Percentiles rank a stretch among this genome's conserved stretches.
These are phyloP conservation scores for Fusarium transvaalense DNA, from an alignment of 2,329 filamentous ascomycete genomes.

Conservation along the genomic window DNA sequence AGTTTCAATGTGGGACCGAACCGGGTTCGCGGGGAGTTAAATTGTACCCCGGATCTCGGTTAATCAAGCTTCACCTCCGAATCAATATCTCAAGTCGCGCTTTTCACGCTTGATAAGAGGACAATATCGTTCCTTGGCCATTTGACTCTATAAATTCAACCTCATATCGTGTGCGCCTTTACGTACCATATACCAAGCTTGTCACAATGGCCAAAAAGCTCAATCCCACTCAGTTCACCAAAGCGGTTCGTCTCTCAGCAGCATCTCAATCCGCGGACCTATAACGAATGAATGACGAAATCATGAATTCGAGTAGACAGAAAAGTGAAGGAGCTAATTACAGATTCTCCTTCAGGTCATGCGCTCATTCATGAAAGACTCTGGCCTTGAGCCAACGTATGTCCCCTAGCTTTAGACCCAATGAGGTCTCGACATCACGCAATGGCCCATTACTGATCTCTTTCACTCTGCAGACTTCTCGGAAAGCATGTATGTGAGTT, in stretches of 20 bases:
- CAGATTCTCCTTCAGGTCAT: constrained; percentile 70
- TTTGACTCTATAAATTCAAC: too few species aligned
- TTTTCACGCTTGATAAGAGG: background rate
- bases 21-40: constrained; percentile 10
- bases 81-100: background rate
- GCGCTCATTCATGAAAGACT: constrained; percentile 86
- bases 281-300: background rate
- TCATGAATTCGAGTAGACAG: too few species aligned
- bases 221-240: constrained; percentile 53
- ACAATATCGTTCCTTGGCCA: background rate
- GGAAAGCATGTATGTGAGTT: constrained; percentile 43
- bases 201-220: constrained; percentile 52
- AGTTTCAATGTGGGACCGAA: constrained; percentile 9
- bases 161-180: too few species aligned
- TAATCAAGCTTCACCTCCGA: constrained; percentile 20
- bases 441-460: constrained; percentile 8
- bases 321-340: background rate
- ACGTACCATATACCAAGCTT: too few species aligned
- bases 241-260: constrained; percentile 48
- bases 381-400: constrained; percentile 89
- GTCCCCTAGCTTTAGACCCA: background rate
- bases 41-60: constrained; percentile 12
- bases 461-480: constrained; percentile 41
- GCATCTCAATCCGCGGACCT: background rate
- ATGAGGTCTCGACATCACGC: accelerated